Base-by-base conservation (phyloP, 495 filamentous ascomycete genomes). In the Hypoxylon lienhwacheense region DNA sequence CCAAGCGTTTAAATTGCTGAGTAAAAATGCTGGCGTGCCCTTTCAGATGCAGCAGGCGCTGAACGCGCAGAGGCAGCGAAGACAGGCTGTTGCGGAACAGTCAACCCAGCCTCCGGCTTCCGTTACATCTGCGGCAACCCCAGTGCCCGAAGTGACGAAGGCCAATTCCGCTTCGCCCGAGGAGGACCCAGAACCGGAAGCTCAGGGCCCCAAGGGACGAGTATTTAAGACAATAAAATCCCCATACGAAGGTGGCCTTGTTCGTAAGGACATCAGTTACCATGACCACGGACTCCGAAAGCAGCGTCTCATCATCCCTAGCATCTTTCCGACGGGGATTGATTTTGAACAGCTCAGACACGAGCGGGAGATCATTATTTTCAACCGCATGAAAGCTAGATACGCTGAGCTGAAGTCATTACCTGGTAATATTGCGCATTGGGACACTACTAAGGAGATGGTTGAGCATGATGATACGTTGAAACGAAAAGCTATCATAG, bases 401-500 rank as follows among this genome's bases (percentile, higher is more conserved):
- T 90, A 90, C 66, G 72, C 82, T 15, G 90, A 96, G 62, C 78
- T 98, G 2, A 88, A 91, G 63, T 78, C 82, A 14, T 72, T 96
- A 14, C 85, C 86, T 11, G 90, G 87, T 22, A 96, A 91, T 62
- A 73, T 96, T 25, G 86, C 81, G 7, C 83, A 86, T 35, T 95
- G 90, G 85, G 89, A 98, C 64, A 82, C 85, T 0, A 85, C 85
- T 40, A 80, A 80, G 21, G 88, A 90, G 47, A 73, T 73, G 2
- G 77, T 90, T 1, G 80, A 85, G 5, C 78, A 84, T 7, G 89
- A 97, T 55, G 88, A 92, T 45, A 85, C 87, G 0, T 67, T 95
- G 39, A 97, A 96, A 75, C 73, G 90, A 17, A 90, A 90, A 71
- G 89, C 91, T 31, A 73, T 95, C 55, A 95, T 97, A 41, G 93